These are phyloP conservation scores for Sporothrix inflata DNA, from an alignment of 2,329 filamentous ascomycete species.

Conservation along the genomic window DNA sequence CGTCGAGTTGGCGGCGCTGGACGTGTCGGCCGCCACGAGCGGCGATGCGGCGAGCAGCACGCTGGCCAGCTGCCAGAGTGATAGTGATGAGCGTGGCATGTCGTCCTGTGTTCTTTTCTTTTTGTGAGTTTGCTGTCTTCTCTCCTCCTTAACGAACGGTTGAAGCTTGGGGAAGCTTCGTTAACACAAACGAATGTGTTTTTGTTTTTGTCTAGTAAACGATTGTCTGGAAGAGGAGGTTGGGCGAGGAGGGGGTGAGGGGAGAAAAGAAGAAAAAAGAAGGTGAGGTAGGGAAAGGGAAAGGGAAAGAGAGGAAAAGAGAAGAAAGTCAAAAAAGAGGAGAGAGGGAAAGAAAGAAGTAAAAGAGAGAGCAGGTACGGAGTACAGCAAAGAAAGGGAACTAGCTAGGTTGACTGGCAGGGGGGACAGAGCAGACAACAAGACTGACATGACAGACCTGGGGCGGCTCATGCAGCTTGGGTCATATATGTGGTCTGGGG, in stretches of 20 bases:
- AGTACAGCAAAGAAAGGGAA: background rate
- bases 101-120: background rate
- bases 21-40: background rate
- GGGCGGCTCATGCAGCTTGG: slow-evolving; percentile 11
- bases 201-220: background rate
- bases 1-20: background rate
- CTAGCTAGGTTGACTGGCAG: slow-evolving; percentile 1
- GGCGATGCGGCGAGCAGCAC: slow-evolving; percentile 10
- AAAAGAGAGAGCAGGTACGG: background rate
- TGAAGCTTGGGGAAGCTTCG: slow-evolving; percentile 10
- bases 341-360: background rate
- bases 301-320: background rate
- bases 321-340: background rate
- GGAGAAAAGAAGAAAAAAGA: background rate
- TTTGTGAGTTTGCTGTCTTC: background rate
- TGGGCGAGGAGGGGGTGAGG: background rate
- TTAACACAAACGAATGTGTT: slow-evolving; percentile 26
- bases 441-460: background rate
- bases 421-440: background rate
- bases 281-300: background rate
- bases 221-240: slow-evolving; percentile 4
- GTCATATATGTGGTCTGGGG: background rate
- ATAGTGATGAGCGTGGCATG: slow-evolving; percentile 13
- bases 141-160: slow-evolving; percentile 1
- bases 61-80: slow-evolving; percentile 25